Evolutionary conservation across 306 rosid genomes (phyloP).

Genomic region (Dryas octopetala): DNA sequence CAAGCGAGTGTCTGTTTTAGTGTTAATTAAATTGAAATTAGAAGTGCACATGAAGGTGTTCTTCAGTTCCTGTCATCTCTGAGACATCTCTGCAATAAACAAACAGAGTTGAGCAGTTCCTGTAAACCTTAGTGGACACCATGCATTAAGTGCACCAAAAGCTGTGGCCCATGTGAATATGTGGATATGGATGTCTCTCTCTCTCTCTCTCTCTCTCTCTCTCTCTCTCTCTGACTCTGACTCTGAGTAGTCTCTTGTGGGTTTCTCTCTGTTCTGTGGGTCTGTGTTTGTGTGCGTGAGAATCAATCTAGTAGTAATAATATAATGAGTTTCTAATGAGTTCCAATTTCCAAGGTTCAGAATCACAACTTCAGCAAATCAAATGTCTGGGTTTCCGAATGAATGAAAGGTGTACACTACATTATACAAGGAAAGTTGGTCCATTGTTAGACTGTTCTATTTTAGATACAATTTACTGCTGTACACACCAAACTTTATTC

Average conservation of each 20-base stretch:
- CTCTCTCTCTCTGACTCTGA: no score
- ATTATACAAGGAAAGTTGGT: neutral
- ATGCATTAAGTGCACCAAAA: conserved; percentile 32
- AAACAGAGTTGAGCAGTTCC: conserved; percentile 16
- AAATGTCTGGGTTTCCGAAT: neutral
- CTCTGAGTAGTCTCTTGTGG: neutral
- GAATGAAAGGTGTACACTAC: neutral
- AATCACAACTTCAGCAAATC: neutral
- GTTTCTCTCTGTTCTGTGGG: neutral
- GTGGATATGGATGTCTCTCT: neutral
- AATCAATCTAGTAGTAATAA: neutral
- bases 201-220: conserved; percentile 10
- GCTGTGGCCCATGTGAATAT: conserved; percentile 27
- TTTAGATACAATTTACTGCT: neutral
- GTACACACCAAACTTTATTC: no score
- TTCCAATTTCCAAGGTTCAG: conserved; percentile 15
- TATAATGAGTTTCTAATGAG: neutral
- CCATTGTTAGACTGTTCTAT: neutral
- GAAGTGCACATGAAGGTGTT: conserved; percentile 53
- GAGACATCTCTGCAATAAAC: conserved; percentile 36
- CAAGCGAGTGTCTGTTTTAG: conserved; percentile 33
- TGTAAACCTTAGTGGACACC: conserved; percentile 44
- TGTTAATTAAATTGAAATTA: conserved; percentile 27
- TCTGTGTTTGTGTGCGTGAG: neutral
- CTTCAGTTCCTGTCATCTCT: conserved; percentile 27